These are phyloP conservation scores for Brassica carinata DNA, from an alignment of 345 rosid genomes.

Conservation along the genomic window DNA sequence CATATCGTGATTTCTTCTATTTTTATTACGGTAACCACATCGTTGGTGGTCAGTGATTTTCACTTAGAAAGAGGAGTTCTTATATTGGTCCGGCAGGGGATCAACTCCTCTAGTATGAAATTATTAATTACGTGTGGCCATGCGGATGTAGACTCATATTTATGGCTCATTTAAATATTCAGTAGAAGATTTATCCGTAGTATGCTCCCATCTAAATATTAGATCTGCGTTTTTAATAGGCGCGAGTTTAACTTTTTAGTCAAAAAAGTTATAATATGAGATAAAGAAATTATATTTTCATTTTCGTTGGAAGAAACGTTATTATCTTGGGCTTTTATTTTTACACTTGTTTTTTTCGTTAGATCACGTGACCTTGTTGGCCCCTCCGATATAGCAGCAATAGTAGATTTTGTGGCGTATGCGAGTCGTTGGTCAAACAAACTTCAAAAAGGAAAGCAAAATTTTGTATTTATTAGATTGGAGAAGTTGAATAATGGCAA, in stretches of 20 bases:
- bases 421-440: conserved; percentile 10
- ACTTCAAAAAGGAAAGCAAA: background rate
- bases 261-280: background rate
- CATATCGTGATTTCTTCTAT: background rate
- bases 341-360: background rate
- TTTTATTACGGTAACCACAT: background rate
- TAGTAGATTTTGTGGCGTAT: conserved; percentile 3
- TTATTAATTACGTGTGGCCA: no score
- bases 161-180: no score
- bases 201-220: no score
- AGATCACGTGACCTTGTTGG: conserved; percentile 12
- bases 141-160: no score
- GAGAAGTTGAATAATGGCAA: background rate
- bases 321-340: background rate
- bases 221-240: no score
- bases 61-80: no score
- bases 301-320: background rate
- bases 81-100: no score
- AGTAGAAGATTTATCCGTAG: no score
- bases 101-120: no score
- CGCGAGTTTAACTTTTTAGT: no score
- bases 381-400: background rate
- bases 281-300: background rate
- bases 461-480: background rate
- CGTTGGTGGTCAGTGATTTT: no score